Base-by-base conservation (phyloP, 225 moss, liverwort and hornwort genomes). In the Ulota crispa region DNA sequence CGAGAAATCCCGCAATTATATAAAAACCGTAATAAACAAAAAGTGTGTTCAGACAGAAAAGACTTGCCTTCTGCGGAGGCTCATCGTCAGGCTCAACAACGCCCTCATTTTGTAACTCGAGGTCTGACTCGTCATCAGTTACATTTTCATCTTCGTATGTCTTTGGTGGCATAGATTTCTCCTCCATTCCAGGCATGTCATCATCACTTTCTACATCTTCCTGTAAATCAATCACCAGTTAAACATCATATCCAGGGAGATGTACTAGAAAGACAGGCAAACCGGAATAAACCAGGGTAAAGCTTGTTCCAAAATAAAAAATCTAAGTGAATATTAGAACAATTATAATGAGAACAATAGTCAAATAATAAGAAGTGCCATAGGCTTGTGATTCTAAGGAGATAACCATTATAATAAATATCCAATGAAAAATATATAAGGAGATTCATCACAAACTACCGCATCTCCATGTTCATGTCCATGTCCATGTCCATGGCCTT, bases 81-180 rank as follows among this genome's bases (percentile, higher is more conserved):
- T 95, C 95, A 61, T 92, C 24, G 69, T 99, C 98, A 68, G 93
- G 78, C 59, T 81, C 66, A 37, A 94, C 92, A 36, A 99, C 94
- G 43, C 89, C 95, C 55, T 89, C 96, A 32, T 52, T 89, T 83
- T 99, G 96, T 80, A 99, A 76, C 80, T 96, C 98, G 65, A 99
- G 63, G 36, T 96, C 98, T 53, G 98, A 99, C 76, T 99, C 98
- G 70, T 93, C 92, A 69, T 95, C 86, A 64, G 94, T 95, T 30
- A 92, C 91, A 57, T 87, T 87, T 54, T 91, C 90, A 68, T 89
- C 91, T 78, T 98, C 95, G 78, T 89, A 94, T 16, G 83, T 55
- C 72, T 92, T 90, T 50, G 91, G 76, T 7, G 89, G 82, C 65
- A 80, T 72, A 75, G 83, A 70, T 72, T 86, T 90, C 70, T 91